Conservation (phyloP, 2,329 filamentous ascomycete species). For the Polytolypa hystricis region DNA sequence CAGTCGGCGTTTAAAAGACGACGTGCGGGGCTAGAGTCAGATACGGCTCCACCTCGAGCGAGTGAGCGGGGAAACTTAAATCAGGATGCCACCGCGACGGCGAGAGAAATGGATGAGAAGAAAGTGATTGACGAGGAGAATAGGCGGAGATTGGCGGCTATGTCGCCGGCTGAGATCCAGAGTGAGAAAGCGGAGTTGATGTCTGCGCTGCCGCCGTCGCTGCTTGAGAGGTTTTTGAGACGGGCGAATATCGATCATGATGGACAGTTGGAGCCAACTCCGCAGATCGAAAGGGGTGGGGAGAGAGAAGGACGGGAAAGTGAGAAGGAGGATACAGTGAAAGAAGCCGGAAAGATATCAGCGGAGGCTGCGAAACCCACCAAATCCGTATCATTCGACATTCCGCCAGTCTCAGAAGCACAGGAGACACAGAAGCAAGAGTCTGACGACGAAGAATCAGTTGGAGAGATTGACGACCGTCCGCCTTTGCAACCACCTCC, state of each 20-base stretch:
- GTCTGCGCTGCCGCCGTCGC: constrained; percentile 58
- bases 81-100: constrained; percentile 9
- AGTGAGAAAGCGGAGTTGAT: constrained; percentile 72
- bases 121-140: constrained; percentile 76
- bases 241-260: constrained; percentile 58
- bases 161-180: constrained; percentile 74
- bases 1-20: constrained; percentile 72
- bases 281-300: too few relatives aligned
- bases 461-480: constrained; percentile 21
- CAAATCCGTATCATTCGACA: constrained; percentile 23
- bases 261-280: constrained; percentile 4
- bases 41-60: constrained; percentile 5
- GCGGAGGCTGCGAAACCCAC: constrained; percentile 4
- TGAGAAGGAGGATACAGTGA: not conserved
- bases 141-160: constrained; percentile 55
- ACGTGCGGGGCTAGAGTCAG: constrained; percentile 27
- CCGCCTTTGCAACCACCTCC: constrained; percentile 24
- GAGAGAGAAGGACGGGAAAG: not conserved
- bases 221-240: constrained; percentile 66
- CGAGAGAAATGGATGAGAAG: constrained; percentile 48
- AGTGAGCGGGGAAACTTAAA: constrained; percentile 1
- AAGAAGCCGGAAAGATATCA: not conserved
- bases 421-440: constrained; percentile 8
- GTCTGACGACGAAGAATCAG: constrained; percentile 6
- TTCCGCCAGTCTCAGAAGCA: constrained; percentile 10